Evolutionary conservation across 352 stramenopile genomes (phyloP), one percentile per base, ranked within the genome.

Genomic region (Pythium volutum): DNA sequence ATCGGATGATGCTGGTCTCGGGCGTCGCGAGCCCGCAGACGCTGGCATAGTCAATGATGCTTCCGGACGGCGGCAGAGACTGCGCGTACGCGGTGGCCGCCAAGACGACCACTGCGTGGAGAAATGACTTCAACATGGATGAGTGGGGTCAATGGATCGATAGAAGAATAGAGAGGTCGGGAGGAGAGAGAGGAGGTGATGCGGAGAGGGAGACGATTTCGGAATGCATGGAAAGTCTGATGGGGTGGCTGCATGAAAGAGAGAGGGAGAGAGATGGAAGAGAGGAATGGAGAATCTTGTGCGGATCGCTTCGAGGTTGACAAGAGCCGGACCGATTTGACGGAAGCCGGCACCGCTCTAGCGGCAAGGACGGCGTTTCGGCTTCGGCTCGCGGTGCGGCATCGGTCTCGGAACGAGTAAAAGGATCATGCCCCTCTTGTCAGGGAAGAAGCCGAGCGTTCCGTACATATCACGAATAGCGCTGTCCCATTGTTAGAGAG

Each of bases 91-190:
- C 2, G 20, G 54, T 6, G 4, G 16, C 26, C 6, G 50, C 50
- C 1, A 49, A 25, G 3, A 53, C 22, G 6, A 45, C 41, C 14
- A 54, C 16, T 8, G 25, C 18, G n/a, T 31, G 22, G 36, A 56
- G 33, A n/a, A 60, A 33, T 8, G 29, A 45, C 59, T 60, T 59
- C 38, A 66, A 27, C 59, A 66, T 66, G 14, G 49, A 23, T 22
- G 22, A 11, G 31, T 11, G 14, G n/a, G 31, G 31, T 36, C 3
- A 43, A 2, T 16, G n/a, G 6, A 43, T 43, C 36, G 36, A 43
- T 22, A 2, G 36, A 43, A 43, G 18, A 20, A 43, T 2, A 22
- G 18, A 15, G 18, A 15, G 36, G n/a, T 15, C 3, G 12, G 16
- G 10, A 18, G 14, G n/a, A 1, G 14, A 22, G 14, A 43, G 33